phyloP scores from a whole-genome alignment of 306 rosid species.

The Quercus wislizeni region DNA sequence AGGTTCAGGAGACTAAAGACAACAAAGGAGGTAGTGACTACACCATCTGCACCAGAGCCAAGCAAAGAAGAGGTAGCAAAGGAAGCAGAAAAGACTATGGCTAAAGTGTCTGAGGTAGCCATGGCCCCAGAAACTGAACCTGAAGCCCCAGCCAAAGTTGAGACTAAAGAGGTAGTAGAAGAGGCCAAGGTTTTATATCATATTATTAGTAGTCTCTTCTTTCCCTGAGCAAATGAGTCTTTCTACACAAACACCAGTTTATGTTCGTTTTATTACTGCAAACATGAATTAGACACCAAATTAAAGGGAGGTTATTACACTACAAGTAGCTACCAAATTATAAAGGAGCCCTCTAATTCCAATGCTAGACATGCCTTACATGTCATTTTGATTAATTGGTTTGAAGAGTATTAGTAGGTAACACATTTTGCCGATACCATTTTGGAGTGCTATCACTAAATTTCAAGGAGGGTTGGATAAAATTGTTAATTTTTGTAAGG shows the following conservation, averaged over 20 bases:
- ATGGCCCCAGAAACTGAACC: slow-evolving; percentile 13
- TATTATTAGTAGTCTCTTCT: too few relatives aligned
- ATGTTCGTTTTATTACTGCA: too few relatives aligned
- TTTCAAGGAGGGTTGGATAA: neutral
- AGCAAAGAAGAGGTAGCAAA: slow-evolving; percentile 24
- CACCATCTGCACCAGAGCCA: slow-evolving; percentile 9
- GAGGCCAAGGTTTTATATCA: slow-evolving; percentile 12
- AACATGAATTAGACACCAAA: too few relatives aligned
- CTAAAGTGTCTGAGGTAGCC: neutral
- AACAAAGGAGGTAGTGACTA: slow-evolving; percentile 30
- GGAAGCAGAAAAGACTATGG: slow-evolving; percentile 26
- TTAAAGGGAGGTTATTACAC: too few relatives aligned
- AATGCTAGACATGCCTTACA: too few relatives aligned
- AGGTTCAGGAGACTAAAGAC: slow-evolving; percentile 34
- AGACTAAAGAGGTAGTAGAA: slow-evolving; percentile 30
- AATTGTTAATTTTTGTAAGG: neutral
- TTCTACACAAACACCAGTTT: too few relatives aligned
- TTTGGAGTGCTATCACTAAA: neutral
- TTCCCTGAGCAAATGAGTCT: too few relatives aligned
- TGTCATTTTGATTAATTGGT: neutral
- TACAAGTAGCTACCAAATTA: too few relatives aligned
- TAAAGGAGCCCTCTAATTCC: too few relatives aligned
- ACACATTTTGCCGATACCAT: neutral
- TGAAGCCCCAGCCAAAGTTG: slow-evolving; percentile 26
- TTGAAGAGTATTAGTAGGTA: neutral